phyloP scores from a whole-genome alignment of 2,329 filamentous ascomycete genomes.

The Emergomyces pasteurianus region DNA sequence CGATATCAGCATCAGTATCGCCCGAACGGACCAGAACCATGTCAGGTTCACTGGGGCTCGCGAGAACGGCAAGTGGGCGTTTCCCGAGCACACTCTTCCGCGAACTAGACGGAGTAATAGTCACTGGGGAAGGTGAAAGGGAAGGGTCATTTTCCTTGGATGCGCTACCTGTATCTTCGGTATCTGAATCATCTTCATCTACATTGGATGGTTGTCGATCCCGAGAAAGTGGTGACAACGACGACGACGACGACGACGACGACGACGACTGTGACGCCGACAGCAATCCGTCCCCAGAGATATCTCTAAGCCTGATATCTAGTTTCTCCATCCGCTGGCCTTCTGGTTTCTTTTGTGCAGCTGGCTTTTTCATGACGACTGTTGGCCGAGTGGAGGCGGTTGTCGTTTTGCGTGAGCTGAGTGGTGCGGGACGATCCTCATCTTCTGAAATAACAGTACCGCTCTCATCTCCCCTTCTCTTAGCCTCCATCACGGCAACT shows the following conservation, averaged over 20 bases:
- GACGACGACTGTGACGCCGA: not conserved
- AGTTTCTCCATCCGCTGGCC: constrained; percentile 6
- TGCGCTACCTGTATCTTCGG: constrained; percentile 23
- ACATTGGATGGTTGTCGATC: constrained; percentile 13
- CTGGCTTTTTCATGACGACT: constrained; percentile 23
- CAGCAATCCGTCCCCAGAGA: constrained; percentile 1
- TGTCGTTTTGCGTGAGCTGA: not conserved
- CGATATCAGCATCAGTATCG: constrained; percentile 8
- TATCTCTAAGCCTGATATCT: constrained; percentile 7
- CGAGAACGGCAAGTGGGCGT: constrained; percentile 32
- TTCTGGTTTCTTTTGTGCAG: constrained; percentile 3
- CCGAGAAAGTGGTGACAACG: not conserved
- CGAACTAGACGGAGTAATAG: constrained; percentile 23
- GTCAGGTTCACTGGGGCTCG: constrained; percentile 23
- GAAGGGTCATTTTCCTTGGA: constrained; percentile 41
- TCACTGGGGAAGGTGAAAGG: constrained; percentile 27
- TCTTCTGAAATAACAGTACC: constrained; percentile 17
- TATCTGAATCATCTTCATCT: constrained; percentile 18
- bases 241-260: not conserved
- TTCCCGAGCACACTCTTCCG: constrained; percentile 29
- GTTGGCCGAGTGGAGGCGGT: constrained; percentile 11
- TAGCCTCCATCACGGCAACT: constrained; percentile 40
- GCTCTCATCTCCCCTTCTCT: constrained; percentile 41
- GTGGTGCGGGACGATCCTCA: constrained; percentile 8
- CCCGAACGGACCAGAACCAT: constrained; percentile 20